These are phyloP conservation scores for Buxus sempervirens DNA, from an alignment of 164 flowering plant genomes.

Conservation along the genomic window DNA sequence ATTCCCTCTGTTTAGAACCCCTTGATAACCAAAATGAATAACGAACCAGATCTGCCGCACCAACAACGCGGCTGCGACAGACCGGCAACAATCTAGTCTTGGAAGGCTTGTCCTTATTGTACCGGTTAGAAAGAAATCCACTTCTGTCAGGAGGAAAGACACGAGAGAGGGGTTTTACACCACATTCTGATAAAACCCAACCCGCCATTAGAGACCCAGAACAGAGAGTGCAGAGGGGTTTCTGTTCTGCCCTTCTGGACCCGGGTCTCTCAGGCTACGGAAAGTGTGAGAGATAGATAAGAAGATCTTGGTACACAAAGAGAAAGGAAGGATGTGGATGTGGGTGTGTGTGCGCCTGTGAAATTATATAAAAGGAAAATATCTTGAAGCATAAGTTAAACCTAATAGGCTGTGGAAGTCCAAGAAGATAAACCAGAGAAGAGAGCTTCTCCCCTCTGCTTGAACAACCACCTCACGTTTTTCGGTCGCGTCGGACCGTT, in stretches of 20 bases:
- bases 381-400: no score
- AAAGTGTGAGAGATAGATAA: background rate
- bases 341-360: no score
- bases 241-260: background rate
- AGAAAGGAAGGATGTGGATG: no score
- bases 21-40: slow-evolving; percentile 1
- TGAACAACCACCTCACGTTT: no score
- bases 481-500: no score
- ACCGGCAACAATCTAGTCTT: slow-evolving; percentile 9
- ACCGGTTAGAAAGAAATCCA: slow-evolving; percentile 8
- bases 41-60: slow-evolving; percentile 21
- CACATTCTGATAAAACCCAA: slow-evolving; percentile 39
- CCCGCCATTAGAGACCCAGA: slow-evolving; percentile 27
- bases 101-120: background rate
- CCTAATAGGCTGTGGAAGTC: no score
- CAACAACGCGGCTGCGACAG: background rate
- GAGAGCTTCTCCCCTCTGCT: no score
- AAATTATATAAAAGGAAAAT: no score
- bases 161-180: slow-evolving; percentile 36
- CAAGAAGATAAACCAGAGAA: no score
- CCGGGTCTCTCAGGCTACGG: slow-evolving; percentile 7
- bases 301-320: no score
- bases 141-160: slow-evolving; percentile 19
- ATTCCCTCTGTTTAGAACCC: slow-evolving; percentile 17
- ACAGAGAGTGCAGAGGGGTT: background rate